Percentiles rank a stretch among this genome's conserved stretches.
Conservation (phyloP, 768 basidiomycete genomes). For the Russula abietina region DNA sequence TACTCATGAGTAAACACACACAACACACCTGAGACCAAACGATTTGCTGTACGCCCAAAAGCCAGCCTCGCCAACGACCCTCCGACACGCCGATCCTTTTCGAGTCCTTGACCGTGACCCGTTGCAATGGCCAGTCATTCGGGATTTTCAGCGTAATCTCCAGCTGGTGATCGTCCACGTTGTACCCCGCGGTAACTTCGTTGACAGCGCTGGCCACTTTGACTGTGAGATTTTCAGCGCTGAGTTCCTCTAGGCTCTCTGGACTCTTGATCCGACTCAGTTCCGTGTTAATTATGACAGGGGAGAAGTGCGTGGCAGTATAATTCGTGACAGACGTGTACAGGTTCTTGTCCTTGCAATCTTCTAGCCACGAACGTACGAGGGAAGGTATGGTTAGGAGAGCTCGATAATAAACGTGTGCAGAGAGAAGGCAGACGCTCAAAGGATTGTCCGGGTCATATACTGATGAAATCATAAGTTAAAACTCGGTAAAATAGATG, state of each 20-base stretch:
- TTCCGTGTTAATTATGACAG: slow-evolving; percentile 78
- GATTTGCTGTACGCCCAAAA: slow-evolving; percentile 85
- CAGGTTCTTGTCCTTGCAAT: slow-evolving; percentile 85
- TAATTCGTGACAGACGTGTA: slow-evolving; percentile 69
- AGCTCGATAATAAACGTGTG: slow-evolving; percentile 85
- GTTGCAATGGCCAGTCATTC: slow-evolving; percentile 81
- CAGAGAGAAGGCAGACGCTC: slow-evolving; percentile 62
- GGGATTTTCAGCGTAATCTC: slow-evolving; percentile 87
- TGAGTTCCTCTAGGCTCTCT: slow-evolving; percentile 46
- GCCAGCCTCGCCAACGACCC: slow-evolving; percentile 88
- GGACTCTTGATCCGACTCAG: slow-evolving; percentile 65
- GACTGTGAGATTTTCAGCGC: slow-evolving; percentile 73
- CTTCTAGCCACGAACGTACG: slow-evolving; percentile 78
- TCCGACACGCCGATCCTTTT: slow-evolving; percentile 85
- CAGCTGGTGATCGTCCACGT: slow-evolving; percentile 88
- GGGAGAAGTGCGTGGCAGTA: slow-evolving; percentile 82
- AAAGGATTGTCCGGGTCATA: slow-evolving; percentile 49
- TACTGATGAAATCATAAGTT: slow-evolving; percentile 37
- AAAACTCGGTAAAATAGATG: not conserved
- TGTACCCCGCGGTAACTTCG: slow-evolving; percentile 80
- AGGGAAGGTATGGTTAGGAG: slow-evolving; percentile 79
- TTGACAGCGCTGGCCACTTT: slow-evolving; percentile 67
- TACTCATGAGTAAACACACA: slow-evolving; percentile 22
- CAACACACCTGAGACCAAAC: slow-evolving; percentile 82
- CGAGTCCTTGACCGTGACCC: slow-evolving; percentile 81